Conservation (phyloP, 306 rosid genomes). For the Pyrus communis region DNA sequence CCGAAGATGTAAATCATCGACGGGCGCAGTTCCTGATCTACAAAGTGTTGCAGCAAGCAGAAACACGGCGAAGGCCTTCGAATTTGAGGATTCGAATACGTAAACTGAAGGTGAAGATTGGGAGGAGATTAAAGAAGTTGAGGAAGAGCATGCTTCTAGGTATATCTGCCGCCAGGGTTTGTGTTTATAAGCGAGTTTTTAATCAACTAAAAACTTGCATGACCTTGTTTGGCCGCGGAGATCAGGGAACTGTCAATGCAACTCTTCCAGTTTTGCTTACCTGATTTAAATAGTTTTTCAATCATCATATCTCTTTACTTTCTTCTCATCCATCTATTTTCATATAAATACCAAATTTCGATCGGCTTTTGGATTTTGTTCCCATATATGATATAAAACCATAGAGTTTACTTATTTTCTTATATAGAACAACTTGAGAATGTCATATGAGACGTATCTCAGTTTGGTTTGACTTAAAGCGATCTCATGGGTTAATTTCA, state of each 20-base stretch:
- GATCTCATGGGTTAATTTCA: neutral
- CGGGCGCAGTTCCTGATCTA: conserved; percentile 80
- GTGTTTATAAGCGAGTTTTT: conserved; percentile 40
- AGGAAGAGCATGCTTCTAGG: conserved; percentile 42
- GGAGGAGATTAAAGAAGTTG: conserved; percentile 55
- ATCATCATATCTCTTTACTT: neutral
- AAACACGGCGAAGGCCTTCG: conserved; percentile 32
- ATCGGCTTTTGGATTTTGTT: neutral
- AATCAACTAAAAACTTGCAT: conserved; percentile 46
- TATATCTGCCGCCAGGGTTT: conserved; percentile 35
- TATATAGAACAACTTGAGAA: neutral
- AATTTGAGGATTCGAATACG: conserved; percentile 54
- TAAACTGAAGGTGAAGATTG: conserved; percentile 66
- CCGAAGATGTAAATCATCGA: conserved; percentile 48
- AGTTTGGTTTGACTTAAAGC: neutral
- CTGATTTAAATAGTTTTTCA: conserved; percentile 4
- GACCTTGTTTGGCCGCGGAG: conserved; percentile 38
- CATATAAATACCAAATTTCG: neutral
- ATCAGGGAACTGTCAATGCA: conserved; percentile 10
- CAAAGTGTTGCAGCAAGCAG: conserved; percentile 52
- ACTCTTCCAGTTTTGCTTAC: conserved; percentile 36
- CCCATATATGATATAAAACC: neutral
- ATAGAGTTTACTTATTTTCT: neutral
- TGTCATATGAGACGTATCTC: neutral
- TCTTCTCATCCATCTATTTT: neutral